A percentile compares a stretch with the other conserved stretches of the same genome.
These are phyloP conservation scores for Candolleomyces efflorescens DNA, from an alignment of 768 basidiomycete species.

Conservation along the genomic window DNA sequence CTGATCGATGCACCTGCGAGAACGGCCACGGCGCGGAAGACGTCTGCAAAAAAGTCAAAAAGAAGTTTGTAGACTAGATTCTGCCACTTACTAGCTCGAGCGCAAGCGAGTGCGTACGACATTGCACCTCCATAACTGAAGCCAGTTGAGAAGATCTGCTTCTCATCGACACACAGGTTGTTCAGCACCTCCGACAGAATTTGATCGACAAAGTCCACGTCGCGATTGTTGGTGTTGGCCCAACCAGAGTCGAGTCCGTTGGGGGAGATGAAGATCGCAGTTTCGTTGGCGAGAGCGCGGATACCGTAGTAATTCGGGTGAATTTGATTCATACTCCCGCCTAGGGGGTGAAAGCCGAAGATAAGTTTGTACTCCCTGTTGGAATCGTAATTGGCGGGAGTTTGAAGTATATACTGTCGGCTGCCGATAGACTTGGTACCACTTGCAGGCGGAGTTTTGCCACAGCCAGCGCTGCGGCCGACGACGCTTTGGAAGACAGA, in stretches of 20 bases:
- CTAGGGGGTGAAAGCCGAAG: conserved; percentile 7
- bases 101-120: conserved; percentile 5
- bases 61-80: background rate
- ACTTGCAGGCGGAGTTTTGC: background rate
- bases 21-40: conserved; percentile 3
- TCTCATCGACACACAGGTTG: conserved; percentile 2
- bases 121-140: conserved; percentile 7
- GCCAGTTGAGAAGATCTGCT: conserved; percentile 4
- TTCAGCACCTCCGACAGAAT: conserved; percentile 1
- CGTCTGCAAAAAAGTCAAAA: background rate
- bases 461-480: background rate
- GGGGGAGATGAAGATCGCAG: conserved; percentile 3
- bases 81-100: background rate
- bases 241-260: conserved; percentile 4
- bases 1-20: background rate
- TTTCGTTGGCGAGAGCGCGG: conserved; percentile 1
- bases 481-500: background rate
- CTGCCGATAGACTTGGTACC: conserved; percentile 4
- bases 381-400: conserved; percentile 3
- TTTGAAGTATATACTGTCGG: conserved; percentile 6
- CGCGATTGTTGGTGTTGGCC: conserved; percentile 3
- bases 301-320: conserved; percentile 1
- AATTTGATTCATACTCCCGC: conserved; percentile 3
- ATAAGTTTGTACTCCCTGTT: conserved; percentile 1
- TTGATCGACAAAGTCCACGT: background rate